Evolutionary conservation across 1,284 basidiomycete genomes (phyloP).

Genomic region (Spongispora temasekensis): DNA sequence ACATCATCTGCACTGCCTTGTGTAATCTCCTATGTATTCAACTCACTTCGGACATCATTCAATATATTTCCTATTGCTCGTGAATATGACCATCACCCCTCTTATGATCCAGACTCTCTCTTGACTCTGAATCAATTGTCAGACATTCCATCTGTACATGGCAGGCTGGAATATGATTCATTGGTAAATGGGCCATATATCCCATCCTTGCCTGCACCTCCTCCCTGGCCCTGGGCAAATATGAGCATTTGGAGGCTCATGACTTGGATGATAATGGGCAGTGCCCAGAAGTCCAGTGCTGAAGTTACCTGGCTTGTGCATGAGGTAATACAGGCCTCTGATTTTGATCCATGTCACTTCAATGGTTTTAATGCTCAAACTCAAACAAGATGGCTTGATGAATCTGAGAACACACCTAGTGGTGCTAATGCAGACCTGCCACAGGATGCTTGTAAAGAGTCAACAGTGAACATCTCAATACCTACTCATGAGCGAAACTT

Average conservation of each 20-base stretch:
- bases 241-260: slow-evolving; percentile 24
- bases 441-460: slow-evolving; percentile 9
- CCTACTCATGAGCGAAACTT: slow-evolving; percentile 7
- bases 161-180: background rate
- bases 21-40: slow-evolving; percentile 1
- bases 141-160: background rate
- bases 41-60: slow-evolving; percentile 7
- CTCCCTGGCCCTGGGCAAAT: slow-evolving; percentile 22
- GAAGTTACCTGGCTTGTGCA: slow-evolving; percentile 11
- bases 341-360: slow-evolving; percentile 11
- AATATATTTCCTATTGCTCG: slow-evolving; percentile 21
- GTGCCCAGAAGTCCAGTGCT: slow-evolving; percentile 15
- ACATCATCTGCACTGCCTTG: background rate
- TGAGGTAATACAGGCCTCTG: background rate
- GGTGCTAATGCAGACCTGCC: background rate
- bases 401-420: background rate
- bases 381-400: slow-evolving; percentile 3
- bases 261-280: slow-evolving; percentile 22
- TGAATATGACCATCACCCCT: slow-evolving; percentile 24
- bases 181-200: background rate
- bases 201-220: slow-evolving; percentile 2
- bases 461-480: slow-evolving; percentile 4
- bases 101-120: slow-evolving; percentile 25
- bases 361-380: background rate
- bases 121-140: background rate